phyloP scores from a whole-genome alignment of 2,329 filamentous ascomycete genomes.

The Diplodia mutila region DNA sequence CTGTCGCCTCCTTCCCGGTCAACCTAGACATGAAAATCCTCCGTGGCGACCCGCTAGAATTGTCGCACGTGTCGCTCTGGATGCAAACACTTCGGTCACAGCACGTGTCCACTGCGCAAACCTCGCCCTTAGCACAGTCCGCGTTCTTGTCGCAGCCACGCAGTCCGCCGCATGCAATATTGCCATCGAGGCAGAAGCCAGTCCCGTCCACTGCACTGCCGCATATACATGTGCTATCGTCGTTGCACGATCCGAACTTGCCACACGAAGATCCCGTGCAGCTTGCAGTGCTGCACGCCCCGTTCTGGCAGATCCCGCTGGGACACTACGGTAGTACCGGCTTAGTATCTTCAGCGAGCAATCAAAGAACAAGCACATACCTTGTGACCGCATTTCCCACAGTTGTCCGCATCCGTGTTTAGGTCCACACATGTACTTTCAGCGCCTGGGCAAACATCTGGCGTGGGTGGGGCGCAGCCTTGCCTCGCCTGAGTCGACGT shows the following conservation, averaged over 20 bases:
- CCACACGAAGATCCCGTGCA: slow-evolving; percentile 37
- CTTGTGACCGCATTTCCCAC: slow-evolving; percentile 6
- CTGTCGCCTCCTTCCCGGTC: neutral
- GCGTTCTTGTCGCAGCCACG: slow-evolving; percentile 26
- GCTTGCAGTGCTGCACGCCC: slow-evolving; percentile 36
- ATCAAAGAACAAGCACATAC: slow-evolving; percentile 27
- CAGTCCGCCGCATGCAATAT: slow-evolving; percentile 27
- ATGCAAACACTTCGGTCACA: slow-evolving; percentile 32
- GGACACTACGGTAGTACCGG: slow-evolving; percentile 31
- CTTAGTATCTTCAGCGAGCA: slow-evolving; percentile 31
- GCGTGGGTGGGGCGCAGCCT: neutral
- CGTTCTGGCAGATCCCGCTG: slow-evolving; percentile 37
- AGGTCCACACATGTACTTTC: neutral
- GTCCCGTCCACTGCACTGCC: slow-evolving; percentile 30
- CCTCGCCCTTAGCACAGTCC: slow-evolving; percentile 29
- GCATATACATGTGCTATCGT: slow-evolving; percentile 35
- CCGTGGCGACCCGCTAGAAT: neutral
- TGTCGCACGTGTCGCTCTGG: slow-evolving; percentile 28
- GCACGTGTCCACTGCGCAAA: slow-evolving; percentile 33
- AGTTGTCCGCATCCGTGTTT: neutral
- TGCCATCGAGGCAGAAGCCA: slow-evolving; percentile 38
- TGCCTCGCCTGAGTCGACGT: neutral
- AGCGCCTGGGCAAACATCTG: neutral
- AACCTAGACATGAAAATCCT: slow-evolving; percentile 5
- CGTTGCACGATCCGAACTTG: slow-evolving; percentile 35